Base-by-base conservation (phyloP, 2,329 filamentous ascomycete genomes). In the Apiospora sp. region DNA sequence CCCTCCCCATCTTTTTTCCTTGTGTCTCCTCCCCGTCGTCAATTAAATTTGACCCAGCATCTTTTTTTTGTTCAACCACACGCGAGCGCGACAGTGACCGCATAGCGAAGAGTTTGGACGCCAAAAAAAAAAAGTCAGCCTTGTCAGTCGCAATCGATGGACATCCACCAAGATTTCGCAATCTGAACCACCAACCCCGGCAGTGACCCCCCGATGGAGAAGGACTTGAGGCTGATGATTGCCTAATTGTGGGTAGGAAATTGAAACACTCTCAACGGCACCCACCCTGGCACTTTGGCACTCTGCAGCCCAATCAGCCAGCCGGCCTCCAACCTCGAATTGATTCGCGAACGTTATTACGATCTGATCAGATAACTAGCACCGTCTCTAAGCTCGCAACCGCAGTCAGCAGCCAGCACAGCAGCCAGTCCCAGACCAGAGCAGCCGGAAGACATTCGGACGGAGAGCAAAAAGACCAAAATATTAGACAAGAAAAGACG, bases 181-280 rank as follows among this genome's bases (percentile, higher is more conserved):
- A 64, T 64, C 58, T 64, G 58, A 64, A 64, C 54, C 54, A 30
- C 24, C 51, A 54, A 54, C 54, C 54, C 54, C 54, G 27, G 54
- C 27, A 27, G 27, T 22, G 27, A 19, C 27, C 54, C 51, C 16
- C 54, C 58, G 58, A 64, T 64, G 34, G 58, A n/a, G 58, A 41
- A 64, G 13, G 34, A 64, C 30, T 64, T 64, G 58, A 64, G 58
- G 58, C 58, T 64, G 58, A 64, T 64, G 58, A 64, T 64, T 64
- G 58, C 58, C 58, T 64, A 64, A 64, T 64, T 64, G 58, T 64
- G 58, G 58, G 58, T 64, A 64, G 34, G 58, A 64, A 64, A 64
- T 64, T 64, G 58, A 64, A 64, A 64, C 58, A 64, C 58, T 41
- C 58, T 64, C 58, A 41, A 64, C 58, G 58, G 58, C 34, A 64